Evolutionary conservation across 208 protist genomes (phyloP), one percentile per base, ranked within the genome.

Genomic region (Leishmania tarentolae): DNA sequence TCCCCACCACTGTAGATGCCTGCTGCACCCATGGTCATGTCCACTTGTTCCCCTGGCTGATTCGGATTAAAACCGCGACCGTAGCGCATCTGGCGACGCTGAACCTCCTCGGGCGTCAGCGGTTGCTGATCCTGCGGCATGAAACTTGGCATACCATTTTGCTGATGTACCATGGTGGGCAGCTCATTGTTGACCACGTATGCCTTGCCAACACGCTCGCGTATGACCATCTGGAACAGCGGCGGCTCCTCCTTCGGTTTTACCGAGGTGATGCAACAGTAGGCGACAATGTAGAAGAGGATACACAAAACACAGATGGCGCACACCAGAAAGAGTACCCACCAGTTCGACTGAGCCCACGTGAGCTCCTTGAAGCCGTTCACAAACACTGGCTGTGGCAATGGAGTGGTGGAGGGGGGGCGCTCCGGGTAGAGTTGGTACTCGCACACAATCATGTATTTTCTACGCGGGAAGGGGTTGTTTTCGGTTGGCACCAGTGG

Each of bases 301-400:
- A 88, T 24, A 21, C 77, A 40, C 8, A 84, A 61, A 24, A 93
- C 63, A 19, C 91, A 40, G 24, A 84, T 47, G 11, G 79, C 80
- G 61, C 83, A 68, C 57, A 90, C 79, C 57, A 88, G 81, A 19
- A 86, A 93, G 65, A 91, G 66, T 19, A 91, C 75, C 79, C 83
- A 93, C 90, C 90, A 93, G 81, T 91, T 31, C 76, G 73, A 76
- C 82, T 93, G 87, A 28, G 86, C 78, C 88, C 90, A 93, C 40
- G 87, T 93, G 52, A 84, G 56, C 3, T 86, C 80, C 79, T 91
- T 90, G 81, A 82, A 93, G 75, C 87, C 87, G n/a, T 87, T 69
- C 9, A 87, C 63, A 37, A 93, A 89, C 35, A 17, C 5, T 0
- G 90, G 90, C 82, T 93, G 90, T 21, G 85, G 63, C 56, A 83